Base-by-base conservation (phyloP, 371 early-diverging fungal species). In the Syncephalastrum contaminatum region DNA sequence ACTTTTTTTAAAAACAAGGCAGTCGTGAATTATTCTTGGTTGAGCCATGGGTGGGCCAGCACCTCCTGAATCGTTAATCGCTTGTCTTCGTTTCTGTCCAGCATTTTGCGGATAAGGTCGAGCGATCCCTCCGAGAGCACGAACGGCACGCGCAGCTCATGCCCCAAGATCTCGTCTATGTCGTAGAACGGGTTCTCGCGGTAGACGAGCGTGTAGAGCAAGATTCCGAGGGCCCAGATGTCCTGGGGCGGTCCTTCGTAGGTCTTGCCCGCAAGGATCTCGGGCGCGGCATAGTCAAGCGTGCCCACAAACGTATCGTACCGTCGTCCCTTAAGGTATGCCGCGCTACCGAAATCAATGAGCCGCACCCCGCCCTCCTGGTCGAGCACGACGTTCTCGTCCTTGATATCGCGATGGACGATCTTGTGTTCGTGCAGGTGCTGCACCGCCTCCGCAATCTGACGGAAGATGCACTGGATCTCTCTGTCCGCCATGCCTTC, bases 111-210 rank as follows among this genome's bases (percentile, higher is more conserved):
- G 42, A 86, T 71, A 27, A 86, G 60, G 62, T 82, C 83, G 43
- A 82, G 58, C 18, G 84, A 77, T 7, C 70, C 86, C 70, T 81
- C 73, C 1, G 85, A 84, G 36, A 87, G 59, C 8, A 83, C 75
- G 67, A 80, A 85, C 1, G 89, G 89, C 7, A 85, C 70, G 48
- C 85, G 73, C 24, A 89, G 55, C 59, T 86, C 88, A 27, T 76
- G 64, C n/a, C 73, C 76, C 54, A 89, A 64, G 47, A 89, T 88
- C 63, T 90, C 87, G 61, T 89, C 87, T 59, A 88, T 80, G 46
- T 83, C 84, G 58, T 86, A 90, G 62, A 92, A 94, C 25, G 95
- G 94, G 52, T 89, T 90, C 62, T 88, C 87, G 44, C 87, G 82
- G 58, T 82, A 89, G 21, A 89, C 75, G 58, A 93, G 80, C 6